These are phyloP conservation scores for Phytophthora podocarpi DNA, from an alignment of 352 stramenopile species.

Conservation along the genomic window DNA sequence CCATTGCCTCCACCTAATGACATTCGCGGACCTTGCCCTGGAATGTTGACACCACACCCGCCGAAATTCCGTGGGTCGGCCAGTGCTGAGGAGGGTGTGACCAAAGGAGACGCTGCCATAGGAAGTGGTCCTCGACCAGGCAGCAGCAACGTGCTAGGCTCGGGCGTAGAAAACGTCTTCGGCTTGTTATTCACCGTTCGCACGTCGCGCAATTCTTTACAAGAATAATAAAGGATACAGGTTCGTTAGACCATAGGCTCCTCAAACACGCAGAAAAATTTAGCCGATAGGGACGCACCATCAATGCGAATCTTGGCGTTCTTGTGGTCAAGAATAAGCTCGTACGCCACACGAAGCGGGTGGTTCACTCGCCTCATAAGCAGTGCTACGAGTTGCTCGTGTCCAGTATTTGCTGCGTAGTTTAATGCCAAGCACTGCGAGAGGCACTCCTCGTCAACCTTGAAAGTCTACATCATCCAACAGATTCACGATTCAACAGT, in stretches of 20 bases:
- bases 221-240: background rate
- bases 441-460: slow-evolving; percentile 82
- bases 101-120: slow-evolving; percentile 80
- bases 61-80: slow-evolving; percentile 70
- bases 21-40: slow-evolving; percentile 34
- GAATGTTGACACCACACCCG: slow-evolving; percentile 44
- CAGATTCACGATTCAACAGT: background rate
- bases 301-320: slow-evolving; percentile 94
- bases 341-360: slow-evolving; percentile 94
- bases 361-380: slow-evolving; percentile 65
- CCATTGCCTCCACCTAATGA: slow-evolving; percentile 22
- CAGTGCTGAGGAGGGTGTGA: slow-evolving; percentile 57
- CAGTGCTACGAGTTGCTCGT: slow-evolving; percentile 65
- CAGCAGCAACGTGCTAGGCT: slow-evolving; percentile 69
- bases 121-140: slow-evolving; percentile 76
- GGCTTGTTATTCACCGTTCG: slow-evolving; percentile 71
- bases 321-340: slow-evolving; percentile 98
- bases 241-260: background rate
- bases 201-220: slow-evolving; percentile 73
- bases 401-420: slow-evolving; percentile 49
- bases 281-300: slow-evolving; percentile 37
- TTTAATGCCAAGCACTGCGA: slow-evolving; percentile 61
- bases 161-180: slow-evolving; percentile 77
- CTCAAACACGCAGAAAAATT: background rate
- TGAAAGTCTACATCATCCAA: slow-evolving; percentile 59